Evolutionary conservation across 2,329 filamentous ascomycete genomes (phyloP).

Genomic region (Aspergillus aculeatinus): DNA sequence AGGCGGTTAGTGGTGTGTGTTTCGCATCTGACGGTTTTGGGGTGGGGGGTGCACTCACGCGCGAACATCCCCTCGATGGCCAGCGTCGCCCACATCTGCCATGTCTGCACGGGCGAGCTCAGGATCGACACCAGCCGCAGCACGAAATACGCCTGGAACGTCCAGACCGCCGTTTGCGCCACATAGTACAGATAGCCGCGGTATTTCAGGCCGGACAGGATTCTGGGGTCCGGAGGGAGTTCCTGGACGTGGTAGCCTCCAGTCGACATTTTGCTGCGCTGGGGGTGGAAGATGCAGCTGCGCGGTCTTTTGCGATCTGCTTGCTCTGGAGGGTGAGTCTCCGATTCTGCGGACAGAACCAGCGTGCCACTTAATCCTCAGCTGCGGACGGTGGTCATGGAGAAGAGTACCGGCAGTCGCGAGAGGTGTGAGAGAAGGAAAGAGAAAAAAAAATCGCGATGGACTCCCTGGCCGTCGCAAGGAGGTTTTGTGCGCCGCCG

Average conservation of each 20-base stretch:
- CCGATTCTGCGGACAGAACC: neutral
- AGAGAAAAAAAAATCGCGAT: neutral
- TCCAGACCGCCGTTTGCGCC: constrained; percentile 21
- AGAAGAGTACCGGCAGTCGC: neutral
- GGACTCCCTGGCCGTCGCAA: neutral
- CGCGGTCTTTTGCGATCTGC: no score
- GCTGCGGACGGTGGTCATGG: neutral
- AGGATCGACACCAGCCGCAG: constrained; percentile 19
- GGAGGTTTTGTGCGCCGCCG: neutral
- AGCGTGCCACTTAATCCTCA: neutral
- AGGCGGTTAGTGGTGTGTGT: neutral
- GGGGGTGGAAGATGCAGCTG: no score
- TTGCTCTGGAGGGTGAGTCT: no score
- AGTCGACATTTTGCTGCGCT: constrained; percentile 7
- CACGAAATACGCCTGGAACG: constrained; percentile 21
- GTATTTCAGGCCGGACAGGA: constrained; percentile 16
- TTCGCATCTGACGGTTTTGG: neutral
- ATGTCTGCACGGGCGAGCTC: constrained; percentile 13
- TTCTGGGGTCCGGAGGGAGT: constrained; percentile 20
- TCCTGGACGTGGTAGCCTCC: constrained; percentile 21
- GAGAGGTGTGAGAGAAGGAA: neutral
- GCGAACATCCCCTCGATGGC: constrained; percentile 25
- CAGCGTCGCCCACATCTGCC: constrained; percentile 30
- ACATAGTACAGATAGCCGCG: constrained; percentile 18
- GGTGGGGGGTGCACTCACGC: constrained; percentile 18